phyloP scores from a whole-genome alignment of 108 stramenopile genomes.

The Cylindrotheca fusiformis region DNA sequence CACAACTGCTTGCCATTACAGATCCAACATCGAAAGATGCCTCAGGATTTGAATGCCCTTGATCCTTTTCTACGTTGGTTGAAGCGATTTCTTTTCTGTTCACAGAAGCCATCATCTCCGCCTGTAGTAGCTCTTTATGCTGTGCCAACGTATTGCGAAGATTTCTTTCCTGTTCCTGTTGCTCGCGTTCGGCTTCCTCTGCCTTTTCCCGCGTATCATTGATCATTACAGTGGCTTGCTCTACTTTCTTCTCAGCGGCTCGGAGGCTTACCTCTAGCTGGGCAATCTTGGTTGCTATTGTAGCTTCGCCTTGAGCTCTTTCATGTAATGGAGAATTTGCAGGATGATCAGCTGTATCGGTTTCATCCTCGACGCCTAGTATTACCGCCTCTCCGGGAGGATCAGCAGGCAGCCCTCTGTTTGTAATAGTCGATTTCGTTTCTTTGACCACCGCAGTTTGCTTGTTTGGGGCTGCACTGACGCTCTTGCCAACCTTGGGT shows the following conservation, averaged over 20 bases:
- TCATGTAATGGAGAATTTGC: background rate
- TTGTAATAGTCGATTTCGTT: no score
- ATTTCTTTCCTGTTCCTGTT: conserved; percentile 2
- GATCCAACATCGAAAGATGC: conserved; percentile 4
- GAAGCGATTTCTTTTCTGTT: background rate
- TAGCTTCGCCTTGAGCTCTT: conserved; percentile 1
- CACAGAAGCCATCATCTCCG: background rate
- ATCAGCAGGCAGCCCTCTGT: no score
- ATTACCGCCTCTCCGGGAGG: background rate
- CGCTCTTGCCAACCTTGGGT: no score
- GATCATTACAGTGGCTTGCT: background rate
- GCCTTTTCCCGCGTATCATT: conserved; percentile 1
- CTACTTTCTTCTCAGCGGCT: conserved; percentile 6
- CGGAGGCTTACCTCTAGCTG: conserved; percentile 8
- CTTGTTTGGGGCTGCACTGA: background rate
- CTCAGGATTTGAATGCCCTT: background rate
- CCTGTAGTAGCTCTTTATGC: background rate
- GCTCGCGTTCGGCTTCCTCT: conserved; percentile 11
- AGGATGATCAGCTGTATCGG: background rate
- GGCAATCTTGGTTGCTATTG: no score
- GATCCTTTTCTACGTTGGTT: background rate
- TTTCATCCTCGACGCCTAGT: background rate
- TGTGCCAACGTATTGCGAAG: background rate
- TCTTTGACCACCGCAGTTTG: background rate
- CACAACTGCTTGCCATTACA: background rate